Conservation (phyloP, 805 yeast species). For the Starmerella stigmatis region DNA sequence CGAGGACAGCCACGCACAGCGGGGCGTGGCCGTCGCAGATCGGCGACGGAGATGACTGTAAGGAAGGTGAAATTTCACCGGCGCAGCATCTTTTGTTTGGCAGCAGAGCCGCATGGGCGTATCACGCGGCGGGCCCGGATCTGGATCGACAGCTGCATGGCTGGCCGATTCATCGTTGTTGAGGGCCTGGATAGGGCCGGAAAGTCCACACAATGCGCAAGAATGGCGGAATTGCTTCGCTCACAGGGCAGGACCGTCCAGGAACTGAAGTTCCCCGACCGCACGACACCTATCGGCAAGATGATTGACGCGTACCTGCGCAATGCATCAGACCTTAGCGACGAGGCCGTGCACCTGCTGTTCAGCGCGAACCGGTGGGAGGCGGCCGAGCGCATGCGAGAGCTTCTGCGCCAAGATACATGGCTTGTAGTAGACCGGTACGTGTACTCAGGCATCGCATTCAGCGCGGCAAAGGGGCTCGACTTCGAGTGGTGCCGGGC, state of each 20-base stretch:
- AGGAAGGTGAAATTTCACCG: conserved; percentile 2
- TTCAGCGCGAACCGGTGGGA: conserved; percentile 98
- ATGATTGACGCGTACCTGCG: conserved; percentile 65
- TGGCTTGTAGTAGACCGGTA: conserved; percentile 73
- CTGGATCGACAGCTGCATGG: conserved; percentile 9
- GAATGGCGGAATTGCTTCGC: conserved; percentile 30
- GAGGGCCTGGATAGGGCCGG: conserved; percentile 97
- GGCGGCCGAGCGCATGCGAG: conserved; percentile 39
- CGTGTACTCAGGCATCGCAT: conserved; percentile 86
- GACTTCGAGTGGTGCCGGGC: conserved; percentile 64
- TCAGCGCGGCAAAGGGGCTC: conserved; percentile 74
- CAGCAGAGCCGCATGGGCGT: not conserved
- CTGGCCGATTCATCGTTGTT: conserved; percentile 70
- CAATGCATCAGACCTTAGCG: conserved; percentile 42
- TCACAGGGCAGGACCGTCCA: conserved; percentile 33
- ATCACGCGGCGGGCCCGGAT: not conserved
- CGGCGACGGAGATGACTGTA: conserved; percentile 16
- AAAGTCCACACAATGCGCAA: conserved; percentile 68
- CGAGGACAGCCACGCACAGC: not conserved
- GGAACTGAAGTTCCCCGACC: conserved; percentile 74
- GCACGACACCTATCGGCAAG: conserved; percentile 71
- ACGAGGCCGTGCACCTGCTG: conserved; percentile 73
- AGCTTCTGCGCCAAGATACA: conserved; percentile 41
- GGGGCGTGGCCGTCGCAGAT: not conserved
- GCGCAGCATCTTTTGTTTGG: not conserved